Evolutionary conservation across 345 rosid genomes (phyloP), one percentile per base, ranked within the genome.

Genomic region (Syzygium aromaticum): DNA sequence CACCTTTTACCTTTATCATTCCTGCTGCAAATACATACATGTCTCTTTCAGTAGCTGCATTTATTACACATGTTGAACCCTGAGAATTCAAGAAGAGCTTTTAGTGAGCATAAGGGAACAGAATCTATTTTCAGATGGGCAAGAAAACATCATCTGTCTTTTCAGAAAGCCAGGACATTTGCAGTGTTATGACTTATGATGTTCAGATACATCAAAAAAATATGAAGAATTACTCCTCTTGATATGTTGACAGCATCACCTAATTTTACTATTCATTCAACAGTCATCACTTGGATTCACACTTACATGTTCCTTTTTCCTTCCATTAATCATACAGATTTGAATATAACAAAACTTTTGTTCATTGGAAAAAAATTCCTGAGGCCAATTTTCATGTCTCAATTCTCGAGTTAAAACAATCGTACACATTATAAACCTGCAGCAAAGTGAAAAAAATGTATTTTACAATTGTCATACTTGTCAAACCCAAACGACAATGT

Each of bases 11-110:
- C 96, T 95, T 98, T 87, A 95, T 92, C 99, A 97, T 97, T 88
- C 98, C 98, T 52, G 93, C 95, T 23, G 98, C 94, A 94, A 97
- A 96, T 30, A 96, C 99, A 91, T 95, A 96, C 98, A 97, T 93
- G 91, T 97, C 99, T 90, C 97, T 92, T 19, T 95, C 98, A 91
- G 98, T 97, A 85, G 95, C 98, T 84, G 99, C 98, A 92, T 97
- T 97, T 51, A 97, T 96, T 89, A 97, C 91, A 91, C 99, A 97
- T 85, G 95, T 91, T 27, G 99, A 94, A 25, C 95, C 96, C 99
- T 97, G 92, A 85, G 64, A 84, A 87, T 89, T 83, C 88, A 90
- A 91, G 54, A 11, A 88, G 1, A 85, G 73, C 84, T 73, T 88
- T 86, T 40, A 43, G 51, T 86, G 77, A 43, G 85, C 77, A 43